A percentile compares a stretch with the other conserved stretches of the same genome.
phyloP scores from a whole-genome alignment of 352 stramenopile genomes.

The Phytophthora colocasiae region DNA sequence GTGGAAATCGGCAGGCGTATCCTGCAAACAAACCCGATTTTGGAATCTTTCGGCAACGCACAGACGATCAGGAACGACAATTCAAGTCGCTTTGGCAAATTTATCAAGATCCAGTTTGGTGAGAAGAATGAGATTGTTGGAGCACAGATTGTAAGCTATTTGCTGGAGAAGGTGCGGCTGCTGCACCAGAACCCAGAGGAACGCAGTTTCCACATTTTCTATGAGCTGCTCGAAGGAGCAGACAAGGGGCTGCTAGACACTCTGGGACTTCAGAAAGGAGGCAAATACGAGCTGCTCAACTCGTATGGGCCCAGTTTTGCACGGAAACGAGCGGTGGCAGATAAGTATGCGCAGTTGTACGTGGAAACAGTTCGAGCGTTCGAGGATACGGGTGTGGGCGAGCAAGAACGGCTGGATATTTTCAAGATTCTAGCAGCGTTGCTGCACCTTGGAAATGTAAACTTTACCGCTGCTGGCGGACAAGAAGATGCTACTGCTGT shows the following conservation, averaged over 20 bases:
- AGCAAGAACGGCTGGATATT: slow-evolving; percentile 57
- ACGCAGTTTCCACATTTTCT: slow-evolving; percentile 97
- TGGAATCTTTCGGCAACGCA: slow-evolving; percentile 98
- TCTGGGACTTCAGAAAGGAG: slow-evolving; percentile 66
- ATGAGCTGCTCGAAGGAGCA: slow-evolving; percentile 91
- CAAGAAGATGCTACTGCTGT: slow-evolving; percentile 61
- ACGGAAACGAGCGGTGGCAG: slow-evolving; percentile 36
- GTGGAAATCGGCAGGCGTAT: slow-evolving; percentile 89
- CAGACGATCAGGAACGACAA: slow-evolving; percentile 98
- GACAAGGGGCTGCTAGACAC: slow-evolving; percentile 65
- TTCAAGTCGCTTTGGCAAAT: slow-evolving; percentile 95
- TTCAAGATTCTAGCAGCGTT: slow-evolving; percentile 90
- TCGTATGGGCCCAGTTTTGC: slow-evolving; percentile 71
- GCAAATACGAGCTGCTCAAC: slow-evolving; percentile 91
- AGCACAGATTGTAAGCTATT: slow-evolving; percentile 95
- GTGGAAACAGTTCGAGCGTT: slow-evolving; percentile 78
- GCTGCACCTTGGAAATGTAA: slow-evolving; percentile 96
- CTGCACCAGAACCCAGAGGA: slow-evolving; percentile 93
- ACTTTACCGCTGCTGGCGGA: slow-evolving; percentile 60
- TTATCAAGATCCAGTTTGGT: slow-evolving; percentile 95
- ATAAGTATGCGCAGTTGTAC: slow-evolving; percentile 69
- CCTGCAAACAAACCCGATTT: slow-evolving; percentile 96
- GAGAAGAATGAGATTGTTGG: slow-evolving; percentile 86
- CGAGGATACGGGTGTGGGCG: slow-evolving; percentile 70
- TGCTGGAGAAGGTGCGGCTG: slow-evolving; percentile 97